Conservation (phyloP, 106 monocot species). For the Dioscorea dumetorum region DNA sequence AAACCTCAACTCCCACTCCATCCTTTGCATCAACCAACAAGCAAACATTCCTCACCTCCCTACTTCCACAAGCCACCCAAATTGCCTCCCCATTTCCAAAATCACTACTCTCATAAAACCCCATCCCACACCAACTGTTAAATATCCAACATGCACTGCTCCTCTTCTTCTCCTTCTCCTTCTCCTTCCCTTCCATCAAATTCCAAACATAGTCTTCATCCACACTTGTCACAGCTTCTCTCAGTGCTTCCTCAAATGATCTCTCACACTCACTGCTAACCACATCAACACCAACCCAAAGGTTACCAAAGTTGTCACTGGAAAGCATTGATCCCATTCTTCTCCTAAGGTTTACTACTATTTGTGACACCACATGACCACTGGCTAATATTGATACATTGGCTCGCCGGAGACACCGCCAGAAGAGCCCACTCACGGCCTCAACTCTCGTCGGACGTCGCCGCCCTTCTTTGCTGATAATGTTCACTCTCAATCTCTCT, state of each 20-base stretch:
- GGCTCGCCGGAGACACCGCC: conserved; percentile 15
- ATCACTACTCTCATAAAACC: conserved; percentile 6
- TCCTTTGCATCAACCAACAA: conserved; percentile 19
- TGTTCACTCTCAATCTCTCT: neutral
- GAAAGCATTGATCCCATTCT: neutral
- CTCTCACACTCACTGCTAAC: neutral
- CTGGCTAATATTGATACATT: neutral
- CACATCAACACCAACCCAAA: neutral
- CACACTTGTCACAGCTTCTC: conserved; percentile 6
- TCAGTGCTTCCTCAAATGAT: neutral
- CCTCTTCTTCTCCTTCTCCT: neutral
- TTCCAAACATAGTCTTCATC: conserved; percentile 5
- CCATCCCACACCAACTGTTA: conserved; percentile 29
- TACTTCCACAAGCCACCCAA: conserved; percentile 19
- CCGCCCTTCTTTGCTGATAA: neutral
- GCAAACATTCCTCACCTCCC: conserved; percentile 16
- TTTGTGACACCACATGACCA: neutral
- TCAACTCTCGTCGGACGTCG: conserved; percentile 20
- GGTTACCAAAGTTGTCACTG: neutral
- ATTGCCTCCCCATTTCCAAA: conserved; percentile 17
- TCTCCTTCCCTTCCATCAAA: neutral
- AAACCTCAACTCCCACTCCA: conserved; percentile 21
- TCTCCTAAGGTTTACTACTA: conserved; percentile 9
- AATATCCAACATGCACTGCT: conserved; percentile 9
- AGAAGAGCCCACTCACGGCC: conserved; percentile 7